Evolutionary conservation across 225 moss, liverwort and hornwort species (phyloP), one percentile per base, ranked within the genome.

Genomic region (Lunularia cruciata): DNA sequence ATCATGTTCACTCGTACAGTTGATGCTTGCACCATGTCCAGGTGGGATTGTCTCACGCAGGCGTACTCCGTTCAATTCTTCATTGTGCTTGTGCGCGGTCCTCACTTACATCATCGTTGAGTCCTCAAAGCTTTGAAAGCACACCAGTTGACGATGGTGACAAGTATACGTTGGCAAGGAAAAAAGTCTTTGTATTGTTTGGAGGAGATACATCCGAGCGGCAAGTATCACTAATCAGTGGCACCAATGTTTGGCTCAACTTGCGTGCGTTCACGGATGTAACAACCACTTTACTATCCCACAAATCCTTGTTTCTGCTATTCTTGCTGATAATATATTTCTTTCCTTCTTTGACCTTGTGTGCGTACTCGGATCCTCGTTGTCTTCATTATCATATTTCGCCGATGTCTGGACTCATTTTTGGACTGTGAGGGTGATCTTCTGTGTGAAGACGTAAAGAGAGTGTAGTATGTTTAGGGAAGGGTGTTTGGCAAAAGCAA

Each of bases 231-330:
- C 73, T 96, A 58, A 92, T 96, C 49, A 96, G 95, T 87, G 95
- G 95, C 47, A 96, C 95, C 20, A 96, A 92, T 75, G 92, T 96
- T 60, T 96, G 95, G 95, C 90, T 96, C 35, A 92, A 96, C 71
- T 73, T 96, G 66, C 86, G 89, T 51, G 88, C 78, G 59, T 87
- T 66, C 65, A 80, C 74, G 60, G 89, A 96, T 79, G 94, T 94
- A 71, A 76, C 72, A n/a, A n/a, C n/a, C n/a, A n/a, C n/a, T n/a
- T n/a, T n/a, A n/a, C n/a, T 26, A 71, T 3, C 43, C 47, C 6
- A 25, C 16, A 45, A 54, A 68, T 2, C 31, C 34, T n/a, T 38
- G 12, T 1, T 56, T 18, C 31, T 35, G 36, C 22, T 70, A 19
- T 39, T 15, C 22, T 36, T 28, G 54, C 26, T 33, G 22, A n/a